Conservation (phyloP, 139 green algal genomes). For the Spirogloea muscicola region DNA sequence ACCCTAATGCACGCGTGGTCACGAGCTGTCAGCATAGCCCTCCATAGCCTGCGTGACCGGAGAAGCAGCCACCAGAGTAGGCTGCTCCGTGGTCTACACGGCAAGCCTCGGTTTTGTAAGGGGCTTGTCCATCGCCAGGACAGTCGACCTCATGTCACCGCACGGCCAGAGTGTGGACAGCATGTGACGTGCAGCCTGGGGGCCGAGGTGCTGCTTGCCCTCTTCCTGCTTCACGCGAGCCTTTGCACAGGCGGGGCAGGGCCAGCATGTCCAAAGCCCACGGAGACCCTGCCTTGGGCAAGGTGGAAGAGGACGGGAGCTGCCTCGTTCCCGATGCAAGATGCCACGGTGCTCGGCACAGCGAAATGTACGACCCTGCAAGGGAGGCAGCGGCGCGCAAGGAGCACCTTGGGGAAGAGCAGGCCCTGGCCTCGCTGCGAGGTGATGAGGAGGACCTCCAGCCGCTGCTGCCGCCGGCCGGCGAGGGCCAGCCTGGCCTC, state of each 20-base stretch:
- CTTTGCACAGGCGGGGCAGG: neutral
- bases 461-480: neutral
- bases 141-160: neutral
- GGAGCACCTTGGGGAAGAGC: slow-evolving; percentile 78
- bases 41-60: neutral
- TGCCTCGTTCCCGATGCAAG: neutral
- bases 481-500: too few relatives aligned
- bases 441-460: slow-evolving; percentile 72
- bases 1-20: slow-evolving; percentile 55
- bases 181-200: too few relatives aligned
- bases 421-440: slow-evolving; percentile 66
- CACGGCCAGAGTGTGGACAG: neutral
- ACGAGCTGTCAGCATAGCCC: neutral
- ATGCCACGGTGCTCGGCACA: neutral
- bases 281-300: neutral
- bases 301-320: neutral
- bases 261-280: too few relatives aligned
- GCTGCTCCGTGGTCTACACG: too few relatives aligned
- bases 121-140: too few relatives aligned
- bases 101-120: neutral
- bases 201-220: too few relatives aligned
- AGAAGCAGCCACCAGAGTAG: neutral
- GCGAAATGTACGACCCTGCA: neutral
- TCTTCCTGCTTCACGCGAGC: neutral
- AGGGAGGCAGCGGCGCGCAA: neutral